Base-by-base conservation (phyloP, 2,329 filamentous ascomycete species). In the Hypoxylon sp. region DNA sequence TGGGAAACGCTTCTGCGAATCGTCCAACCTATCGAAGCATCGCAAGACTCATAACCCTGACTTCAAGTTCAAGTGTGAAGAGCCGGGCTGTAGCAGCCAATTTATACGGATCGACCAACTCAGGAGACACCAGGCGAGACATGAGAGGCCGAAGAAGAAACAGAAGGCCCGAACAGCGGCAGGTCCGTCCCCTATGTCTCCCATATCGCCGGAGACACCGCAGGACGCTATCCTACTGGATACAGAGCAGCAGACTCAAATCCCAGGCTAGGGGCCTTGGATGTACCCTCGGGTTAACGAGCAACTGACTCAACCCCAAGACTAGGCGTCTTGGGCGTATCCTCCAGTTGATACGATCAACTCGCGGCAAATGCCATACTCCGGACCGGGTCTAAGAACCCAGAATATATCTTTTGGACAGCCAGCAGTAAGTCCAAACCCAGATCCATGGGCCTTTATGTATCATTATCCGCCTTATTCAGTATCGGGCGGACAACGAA, bases 21-120 rank as follows among this genome's bases (percentile, higher is more conserved):
- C 89, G 0, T 91, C 89, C 3, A 91, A 91, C 72, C 79, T 91
- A 17, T 88, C 89, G 56, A 91, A 91, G 72, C 89, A 91, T 74
- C 85, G 86, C 55, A 87, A 88, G 69, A 91, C 85, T 6, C 89
- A 91, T 72, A 85, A 85, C 13, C 80, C 83, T 35, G 84, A 84
- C 61, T 86, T 86, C 5, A 81, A 82, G 37, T 85, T 85, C 73
- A 79, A 81, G 25, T 91, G 89, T 69, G 65, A 72, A 0, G 75
- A 79, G 49, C 77, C 81, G 2, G 80, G 84, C 44, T 91, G 89
- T 67, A 80, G 81, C 13, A 88, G 86, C 70, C 82, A 85, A 61
- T 91, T 91, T 55, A 84, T 88, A 76, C 82, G 89, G 8, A 80
- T 86, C 14, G 89, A 91, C 76, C 88, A 91, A 75, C 81, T 90